Base-by-base conservation (phyloP, 257 asterid species). In the Cynanchum wilfordii region DNA sequence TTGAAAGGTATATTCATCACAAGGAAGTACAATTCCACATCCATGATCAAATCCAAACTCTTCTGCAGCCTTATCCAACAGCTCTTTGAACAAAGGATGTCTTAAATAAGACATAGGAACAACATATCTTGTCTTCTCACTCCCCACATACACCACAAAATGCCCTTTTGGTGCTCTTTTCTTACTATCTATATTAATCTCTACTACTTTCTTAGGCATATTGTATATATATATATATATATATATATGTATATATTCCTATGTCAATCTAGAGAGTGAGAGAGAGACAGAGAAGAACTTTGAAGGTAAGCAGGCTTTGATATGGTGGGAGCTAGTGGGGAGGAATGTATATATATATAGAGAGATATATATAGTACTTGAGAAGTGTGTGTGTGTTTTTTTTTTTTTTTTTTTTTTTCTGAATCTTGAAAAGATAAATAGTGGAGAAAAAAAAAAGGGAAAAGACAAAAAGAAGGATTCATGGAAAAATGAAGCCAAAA, bases 111-210 rank as follows among this genome's bases (percentile, higher is more conserved):
- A 82, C 38, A 77, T 82, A 15, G 96, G 93, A 69, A 88, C 72
- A 11, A 88, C 91, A 72, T 80, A 88, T 76, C 96, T 85, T 75
- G 79, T 76, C 91, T 83, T 81, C 69, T 80, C 78, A 36, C 38
- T 77, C 0, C 96, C 96, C 40, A 90, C 96, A 65, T 90, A 88
- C 73, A 90, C 96, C 77, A 85, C 95, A 72, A 90, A 90, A 73
- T 90, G 90, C 10, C 96, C 95, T 68, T 79, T 88, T 54, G 89
- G 93, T 73, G 91, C 87, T 44, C 79, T 77, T 73, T 52, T 86
- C 60, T 69, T 58, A 29, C 69, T 51, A 49, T 64, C 79, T 29
- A 22, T 57, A 30, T 1, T 57, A 15, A 5, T 0, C 51, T 66
- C 84, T 50, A 78, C 82, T 50, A 78, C 77, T 76, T 76, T 83